Base-by-base conservation (phyloP, 2,329 filamentous ascomycete species). In the Aspergillus texensis region DNA sequence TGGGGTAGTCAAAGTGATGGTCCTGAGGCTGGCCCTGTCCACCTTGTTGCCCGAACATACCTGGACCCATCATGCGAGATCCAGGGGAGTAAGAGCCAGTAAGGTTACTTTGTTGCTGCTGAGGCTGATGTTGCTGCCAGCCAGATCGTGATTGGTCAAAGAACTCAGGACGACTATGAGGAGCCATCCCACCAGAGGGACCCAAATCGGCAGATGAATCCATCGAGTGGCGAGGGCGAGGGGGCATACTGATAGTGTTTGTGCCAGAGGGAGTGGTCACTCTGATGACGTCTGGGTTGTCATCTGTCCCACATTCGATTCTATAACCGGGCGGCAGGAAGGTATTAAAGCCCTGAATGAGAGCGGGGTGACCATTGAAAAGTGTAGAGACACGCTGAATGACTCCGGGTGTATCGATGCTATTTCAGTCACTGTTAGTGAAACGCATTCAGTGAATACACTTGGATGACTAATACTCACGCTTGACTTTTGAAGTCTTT, bases 401-500 rank as follows among this genome's bases (percentile, higher is more conserved):
- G 3, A 99, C 95, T 1, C 95, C 95, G 0, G 95, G 95, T 0
- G 95, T 99, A 76, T 99, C 95, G 72, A 99, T 99, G 4, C 91
- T 84, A 55, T 19, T 21, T 55, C 30, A 39, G 28, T 55, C 30
- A 55, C 67, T 30, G 12, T 54, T 59, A 58, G 70, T 69, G 63
- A 71, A 65, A 39, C 62, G 50, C 56, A 39, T 24, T 26, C 34
- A 48, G 26, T 36, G 52, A 55, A 55, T 58, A 36, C 24, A 19
- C 30, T 28, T 58, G 24, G 39, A 55, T 64, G 60, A 32, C 50
- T 46, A 50, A 54, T 61, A 85, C 91, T 81, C 83, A 94, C 87
- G 94, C 93, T 80, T 97, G 94, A 72, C 93, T 97, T 80, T 99
- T 99, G 78, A 99, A 99, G 72, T 99, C 95, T 75, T 99, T 99